phyloP scores from a whole-genome alignment of 208 protist genomes.

The Phytomonas sp. region DNA sequence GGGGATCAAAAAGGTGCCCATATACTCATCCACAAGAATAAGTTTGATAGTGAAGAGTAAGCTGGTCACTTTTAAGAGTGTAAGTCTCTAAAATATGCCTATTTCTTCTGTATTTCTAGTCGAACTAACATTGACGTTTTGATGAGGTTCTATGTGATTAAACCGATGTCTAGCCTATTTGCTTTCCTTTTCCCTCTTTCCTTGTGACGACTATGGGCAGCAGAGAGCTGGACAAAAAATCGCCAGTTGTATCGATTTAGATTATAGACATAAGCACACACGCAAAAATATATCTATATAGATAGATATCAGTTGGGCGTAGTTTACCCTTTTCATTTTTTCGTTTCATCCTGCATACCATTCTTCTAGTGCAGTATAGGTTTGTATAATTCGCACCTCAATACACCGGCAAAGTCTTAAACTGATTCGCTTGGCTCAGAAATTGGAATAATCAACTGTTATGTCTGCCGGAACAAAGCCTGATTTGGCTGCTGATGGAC shows the following conservation, averaged over 20 bases:
- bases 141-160: neutral
- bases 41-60: neutral
- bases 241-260: neutral
- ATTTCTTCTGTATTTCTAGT: neutral
- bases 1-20: neutral
- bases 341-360: neutral
- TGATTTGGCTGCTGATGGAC: neutral
- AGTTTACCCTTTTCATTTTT: neutral
- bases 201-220: neutral
- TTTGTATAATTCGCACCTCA: neutral
- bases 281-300: conserved; percentile 4
- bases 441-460: neutral
- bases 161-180: neutral
- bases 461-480: neutral
- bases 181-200: neutral
- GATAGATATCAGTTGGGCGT: neutral
- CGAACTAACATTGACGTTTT: neutral
- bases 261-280: conserved; percentile 2
- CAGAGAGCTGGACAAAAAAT: neutral
- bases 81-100: neutral
- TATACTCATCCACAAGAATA: neutral
- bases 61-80: neutral
- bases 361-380: neutral
- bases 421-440: neutral
- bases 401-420: neutral